A percentile compares a stretch with the other conserved stretches of the same genome.
These are phyloP conservation scores for Ceratocystis cacaofunesta DNA, from an alignment of 2,329 filamentous ascomycete species.

Conservation along the genomic window DNA sequence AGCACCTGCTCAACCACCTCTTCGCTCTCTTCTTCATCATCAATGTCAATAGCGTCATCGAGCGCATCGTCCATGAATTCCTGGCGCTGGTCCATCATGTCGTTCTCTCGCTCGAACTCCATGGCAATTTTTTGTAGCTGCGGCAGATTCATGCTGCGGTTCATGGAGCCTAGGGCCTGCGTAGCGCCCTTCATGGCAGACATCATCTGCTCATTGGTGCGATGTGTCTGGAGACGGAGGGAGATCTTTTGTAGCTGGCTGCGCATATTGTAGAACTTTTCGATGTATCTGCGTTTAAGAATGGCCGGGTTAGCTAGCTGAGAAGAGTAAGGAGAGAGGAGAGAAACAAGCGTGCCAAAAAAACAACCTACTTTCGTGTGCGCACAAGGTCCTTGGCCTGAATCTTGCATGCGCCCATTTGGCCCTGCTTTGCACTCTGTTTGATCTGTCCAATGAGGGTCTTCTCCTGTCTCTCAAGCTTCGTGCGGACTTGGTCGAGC, in stretches of 20 bases:
- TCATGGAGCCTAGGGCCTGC: slow-evolving; percentile 87
- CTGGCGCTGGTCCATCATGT: slow-evolving; percentile 97
- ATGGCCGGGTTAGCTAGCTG: background rate
- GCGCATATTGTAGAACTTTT: slow-evolving; percentile 97
- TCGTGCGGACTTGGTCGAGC: slow-evolving; percentile 83
- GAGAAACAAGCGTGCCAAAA: background rate
- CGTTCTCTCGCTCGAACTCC: slow-evolving; percentile 98
- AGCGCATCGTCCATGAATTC: slow-evolving; percentile 99
- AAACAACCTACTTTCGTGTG: slow-evolving; percentile 51
- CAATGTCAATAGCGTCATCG: slow-evolving; percentile 84
- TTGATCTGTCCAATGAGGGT: slow-evolving; percentile 92
- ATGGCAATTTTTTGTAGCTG: slow-evolving; percentile 91
- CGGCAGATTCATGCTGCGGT: slow-evolving; percentile 91
- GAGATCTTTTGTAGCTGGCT: slow-evolving; percentile 95
- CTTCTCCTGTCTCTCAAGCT: slow-evolving; percentile 98
- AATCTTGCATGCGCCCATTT: slow-evolving; percentile 97
- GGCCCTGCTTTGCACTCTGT: slow-evolving; percentile 93
- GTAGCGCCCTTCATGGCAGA: slow-evolving; percentile 98
- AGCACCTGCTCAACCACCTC: slow-evolving; percentile 93
- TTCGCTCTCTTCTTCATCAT: slow-evolving; percentile 86
- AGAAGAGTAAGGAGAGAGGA: background rate
- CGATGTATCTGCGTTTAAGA: slow-evolving; percentile 55
- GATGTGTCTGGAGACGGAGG: slow-evolving; percentile 88
- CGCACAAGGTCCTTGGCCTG: slow-evolving; percentile 94
- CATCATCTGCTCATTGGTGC: slow-evolving; percentile 99